Percentiles rank a stretch among this genome's conserved stretches.
These are phyloP conservation scores for Verticillium zaregamsianum DNA, from an alignment of 2,329 filamentous ascomycete species.

Conservation along the genomic window DNA sequence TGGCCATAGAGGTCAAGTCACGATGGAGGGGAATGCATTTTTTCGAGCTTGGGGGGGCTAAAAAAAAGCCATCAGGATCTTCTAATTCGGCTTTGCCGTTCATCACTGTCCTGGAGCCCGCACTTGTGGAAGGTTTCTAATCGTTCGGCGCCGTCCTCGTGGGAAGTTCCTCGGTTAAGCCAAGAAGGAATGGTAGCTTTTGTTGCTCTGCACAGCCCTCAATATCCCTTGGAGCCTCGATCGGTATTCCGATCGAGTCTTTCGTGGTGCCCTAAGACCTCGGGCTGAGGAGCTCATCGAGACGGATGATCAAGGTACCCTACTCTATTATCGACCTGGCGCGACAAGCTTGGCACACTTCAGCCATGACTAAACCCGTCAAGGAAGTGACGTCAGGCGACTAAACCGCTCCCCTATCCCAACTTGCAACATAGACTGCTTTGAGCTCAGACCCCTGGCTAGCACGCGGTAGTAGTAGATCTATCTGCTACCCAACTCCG, in stretches of 20 bases:
- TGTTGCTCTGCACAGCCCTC: neutral
- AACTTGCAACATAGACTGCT: neutral
- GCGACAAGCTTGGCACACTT: neutral
- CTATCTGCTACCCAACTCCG: neutral
- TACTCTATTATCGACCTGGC: too few species aligned
- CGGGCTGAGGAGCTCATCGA: neutral
- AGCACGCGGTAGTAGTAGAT: neutral
- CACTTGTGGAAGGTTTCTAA: neutral
- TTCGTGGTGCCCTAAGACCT: neutral
- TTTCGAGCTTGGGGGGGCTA: too few species aligned
- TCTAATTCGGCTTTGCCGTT: too few species aligned
- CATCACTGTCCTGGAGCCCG: neutral
- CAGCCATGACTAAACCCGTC: neutral
- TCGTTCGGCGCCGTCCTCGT: neutral
- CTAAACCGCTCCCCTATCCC: neutral
- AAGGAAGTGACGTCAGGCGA: neutral
- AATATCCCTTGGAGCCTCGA: neutral
- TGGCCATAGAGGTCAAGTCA: too few species aligned
- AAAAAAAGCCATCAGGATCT: too few species aligned
- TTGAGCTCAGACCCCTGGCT: neutral
- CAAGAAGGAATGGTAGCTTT: neutral
- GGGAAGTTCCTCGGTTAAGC: neutral
- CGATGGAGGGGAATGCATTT: too few species aligned
- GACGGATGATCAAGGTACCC: neutral
- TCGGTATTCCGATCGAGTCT: neutral